Evolutionary conservation across 2,329 filamentous ascomycete genomes (phyloP), one percentile per base, ranked within the genome.

Genomic region (Talaromyces atroroseus): DNA sequence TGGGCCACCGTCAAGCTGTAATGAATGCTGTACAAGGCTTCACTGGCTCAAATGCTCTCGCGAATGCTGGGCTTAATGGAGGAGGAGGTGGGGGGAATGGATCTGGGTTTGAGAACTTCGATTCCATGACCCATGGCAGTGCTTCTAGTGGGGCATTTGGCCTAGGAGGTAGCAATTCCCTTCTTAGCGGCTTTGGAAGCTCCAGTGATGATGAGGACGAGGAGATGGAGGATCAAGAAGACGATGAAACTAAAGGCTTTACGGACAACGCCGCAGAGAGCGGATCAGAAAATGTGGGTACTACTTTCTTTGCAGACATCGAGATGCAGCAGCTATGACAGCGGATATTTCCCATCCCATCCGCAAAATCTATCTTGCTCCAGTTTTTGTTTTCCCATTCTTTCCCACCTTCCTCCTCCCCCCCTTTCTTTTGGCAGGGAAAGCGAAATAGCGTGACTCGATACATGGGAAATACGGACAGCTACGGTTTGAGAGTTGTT

Each of bases 141-240:
- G 85, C 84, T 58, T 86, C 86, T 51, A 85, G 87, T 52, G 86
- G 87, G 1, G 82, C 82, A 14, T 92, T 92, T 70, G 84, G 85
- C 44, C 83, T 89, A 64, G 82, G 85, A 42, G 87, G 88, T 51
- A 66, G 66, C 51, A 68, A 65, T 52, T 87, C 88, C 29, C 77
- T 96, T 59, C 82, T 94, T 26, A 92, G 89, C 68, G 91, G 92
- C 52, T 97, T 97, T 74, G 92, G 90, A 68, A 95, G 91, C 74
- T 94, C 89, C 49, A 96, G 91, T 66, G 91, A 96, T 64, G 92
- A 96, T 72, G 94, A 97, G 63, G 94, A 97, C 61, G 92, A 96
- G 65, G 92, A 96, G 61, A 88, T 90, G 75, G 90, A 95, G 58
- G 73, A 75, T 36, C 69, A 71, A 36, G 71, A 92, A 62, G 88